Percentiles rank a stretch among this genome's conserved stretches.
Evolutionary conservation across 2,329 filamentous ascomycete species (phyloP).

Genomic region (Colletotrichum orbiculare): DNA sequence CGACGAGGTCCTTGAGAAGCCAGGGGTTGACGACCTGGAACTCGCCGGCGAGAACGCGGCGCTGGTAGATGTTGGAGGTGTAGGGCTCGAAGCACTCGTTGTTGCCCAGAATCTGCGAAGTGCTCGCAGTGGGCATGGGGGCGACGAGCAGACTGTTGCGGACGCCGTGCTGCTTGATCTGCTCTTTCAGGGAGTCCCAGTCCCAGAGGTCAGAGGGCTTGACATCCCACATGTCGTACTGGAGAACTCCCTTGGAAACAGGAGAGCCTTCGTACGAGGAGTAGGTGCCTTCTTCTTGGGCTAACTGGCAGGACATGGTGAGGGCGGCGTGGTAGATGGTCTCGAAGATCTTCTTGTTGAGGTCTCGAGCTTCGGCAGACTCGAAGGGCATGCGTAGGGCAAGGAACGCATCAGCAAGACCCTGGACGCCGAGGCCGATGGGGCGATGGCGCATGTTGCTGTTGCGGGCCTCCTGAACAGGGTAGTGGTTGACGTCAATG

Average conservation of each 20-base stretch:
- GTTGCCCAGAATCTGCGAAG: slow-evolving; percentile 97
- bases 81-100: slow-evolving; percentile 99
- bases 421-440: slow-evolving; percentile 96
- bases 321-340: slow-evolving; percentile 98
- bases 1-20: slow-evolving; percentile 97
- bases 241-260: slow-evolving; percentile 92
- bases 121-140: slow-evolving; percentile 97
- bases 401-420: slow-evolving; percentile 97
- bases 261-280: slow-evolving; percentile 93
- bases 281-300: slow-evolving; percentile 86
- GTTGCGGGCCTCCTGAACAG: slow-evolving; percentile 91
- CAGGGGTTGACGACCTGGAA: slow-evolving; percentile 99
- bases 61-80: slow-evolving; percentile 99
- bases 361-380: slow-evolving; percentile 89
- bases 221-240: slow-evolving; percentile 99
- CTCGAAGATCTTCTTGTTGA: slow-evolving; percentile 99
- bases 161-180: slow-evolving; percentile 92
- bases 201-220: slow-evolving; percentile 96
- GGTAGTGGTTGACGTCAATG: slow-evolving; percentile 98
- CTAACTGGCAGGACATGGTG: slow-evolving; percentile 87
- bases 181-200: slow-evolving; percentile 87
- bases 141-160: slow-evolving; percentile 96
- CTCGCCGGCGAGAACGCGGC: slow-evolving; percentile 95
- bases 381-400: slow-evolving; percentile 97
- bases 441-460: slow-evolving; percentile 98